Evolutionary conservation across 345 rosid genomes (phyloP).

Genomic region (Bruguiera gymnorhiza): DNA sequence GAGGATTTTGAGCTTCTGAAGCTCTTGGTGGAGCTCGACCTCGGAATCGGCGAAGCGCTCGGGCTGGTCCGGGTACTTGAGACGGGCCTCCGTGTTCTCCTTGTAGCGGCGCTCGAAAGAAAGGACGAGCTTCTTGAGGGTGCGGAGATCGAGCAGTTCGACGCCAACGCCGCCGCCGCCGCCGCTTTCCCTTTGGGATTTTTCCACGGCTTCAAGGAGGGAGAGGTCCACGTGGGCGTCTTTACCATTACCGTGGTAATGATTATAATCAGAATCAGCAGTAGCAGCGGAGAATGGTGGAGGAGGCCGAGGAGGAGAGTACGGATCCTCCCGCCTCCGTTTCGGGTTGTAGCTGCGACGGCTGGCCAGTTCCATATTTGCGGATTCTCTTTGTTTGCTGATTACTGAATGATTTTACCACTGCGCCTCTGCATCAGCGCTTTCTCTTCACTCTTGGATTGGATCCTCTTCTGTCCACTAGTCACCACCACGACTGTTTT

Average conservation of each 20-base stretch:
- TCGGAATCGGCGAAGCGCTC: constrained; percentile 90
- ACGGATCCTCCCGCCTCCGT: constrained; percentile 18
- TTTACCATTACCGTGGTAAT: constrained; percentile 8
- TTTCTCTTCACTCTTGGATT: too few species aligned
- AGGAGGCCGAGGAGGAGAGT: background rate
- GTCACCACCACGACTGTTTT: too few species aligned
- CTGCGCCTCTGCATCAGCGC: too few species aligned
- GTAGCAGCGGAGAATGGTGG: constrained; percentile 12
- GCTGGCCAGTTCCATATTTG: constrained; percentile 18
- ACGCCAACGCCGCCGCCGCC: constrained; percentile 17
- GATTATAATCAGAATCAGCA: background rate
- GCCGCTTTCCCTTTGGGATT: constrained; percentile 41
- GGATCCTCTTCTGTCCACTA: too few species aligned
- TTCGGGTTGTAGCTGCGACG: constrained; percentile 18
- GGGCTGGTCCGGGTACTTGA: constrained; percentile 87
- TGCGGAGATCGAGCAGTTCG: constrained; percentile 69
- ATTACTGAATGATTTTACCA: too few species aligned
- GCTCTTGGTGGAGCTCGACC: constrained; percentile 79
- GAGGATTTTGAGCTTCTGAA: constrained; percentile 81
- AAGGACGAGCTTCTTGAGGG: constrained; percentile 79
- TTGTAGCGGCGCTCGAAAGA: constrained; percentile 96
- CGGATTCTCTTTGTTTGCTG: too few species aligned
- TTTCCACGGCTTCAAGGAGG: constrained; percentile 83
- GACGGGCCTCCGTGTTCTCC: constrained; percentile 95
- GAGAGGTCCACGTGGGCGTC: constrained; percentile 53